phyloP scores from a whole-genome alignment of 441 rosid species.

The Heliophila coronopifolia region DNA sequence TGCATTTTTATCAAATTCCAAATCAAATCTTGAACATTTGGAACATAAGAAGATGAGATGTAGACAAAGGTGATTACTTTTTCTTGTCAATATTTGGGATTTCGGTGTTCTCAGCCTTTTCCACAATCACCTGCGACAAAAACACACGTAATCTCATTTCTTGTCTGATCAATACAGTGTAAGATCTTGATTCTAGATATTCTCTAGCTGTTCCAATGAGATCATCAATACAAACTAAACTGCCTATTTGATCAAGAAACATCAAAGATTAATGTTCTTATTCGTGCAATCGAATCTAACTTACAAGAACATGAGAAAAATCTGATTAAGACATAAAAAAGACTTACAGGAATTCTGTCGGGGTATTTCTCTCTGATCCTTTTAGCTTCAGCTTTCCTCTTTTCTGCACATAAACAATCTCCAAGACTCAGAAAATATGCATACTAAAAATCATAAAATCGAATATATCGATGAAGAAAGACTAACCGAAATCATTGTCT shows the following conservation, averaged over 20 bases:
- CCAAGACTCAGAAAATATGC: background rate
- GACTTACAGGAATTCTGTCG: slow-evolving; percentile 49
- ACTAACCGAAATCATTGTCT: slow-evolving; percentile 32
- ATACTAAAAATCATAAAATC: no score
- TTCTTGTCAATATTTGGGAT: slow-evolving; percentile 36
- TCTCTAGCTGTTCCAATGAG: background rate
- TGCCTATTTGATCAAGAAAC: background rate
- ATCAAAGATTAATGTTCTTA: background rate
- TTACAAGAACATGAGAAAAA: background rate
- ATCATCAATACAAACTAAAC: background rate
- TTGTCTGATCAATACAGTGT: background rate
- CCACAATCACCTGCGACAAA: slow-evolving; percentile 29
- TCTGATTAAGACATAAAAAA: background rate
- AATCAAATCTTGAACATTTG: slow-evolving; percentile 3
- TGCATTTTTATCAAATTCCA: slow-evolving; percentile 11
- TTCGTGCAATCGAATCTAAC: background rate
- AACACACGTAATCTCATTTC: slow-evolving; percentile 1
- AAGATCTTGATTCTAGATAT: no score
- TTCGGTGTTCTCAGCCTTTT: slow-evolving; percentile 34
- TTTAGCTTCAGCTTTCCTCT: slow-evolving; percentile 56
- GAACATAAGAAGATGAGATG: background rate
- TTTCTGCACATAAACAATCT: no score
- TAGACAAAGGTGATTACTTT: slow-evolving; percentile 18
- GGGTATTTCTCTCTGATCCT: slow-evolving; percentile 60
- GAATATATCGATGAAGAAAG: no score